Evolutionary conservation across 2,329 filamentous ascomycete genomes (phyloP).

Genomic region (Arthrinium phaeospermum): DNA sequence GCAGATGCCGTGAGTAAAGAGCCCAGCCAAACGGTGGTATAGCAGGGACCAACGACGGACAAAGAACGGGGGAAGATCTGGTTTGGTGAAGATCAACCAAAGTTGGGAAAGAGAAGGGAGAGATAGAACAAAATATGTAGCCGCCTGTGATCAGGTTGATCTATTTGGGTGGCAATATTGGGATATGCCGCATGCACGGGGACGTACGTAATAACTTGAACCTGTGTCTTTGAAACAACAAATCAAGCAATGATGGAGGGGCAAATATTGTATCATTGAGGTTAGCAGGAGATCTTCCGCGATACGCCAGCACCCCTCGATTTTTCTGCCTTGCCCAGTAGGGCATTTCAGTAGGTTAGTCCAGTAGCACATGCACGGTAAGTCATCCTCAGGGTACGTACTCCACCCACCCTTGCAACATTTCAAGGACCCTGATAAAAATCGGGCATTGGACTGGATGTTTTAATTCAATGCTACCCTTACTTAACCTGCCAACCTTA

Average conservation of each 20-base stretch:
- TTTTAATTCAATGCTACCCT: background rate
- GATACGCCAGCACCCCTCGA: background rate
- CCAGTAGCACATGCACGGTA: too few relatives aligned
- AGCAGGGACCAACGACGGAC: background rate
- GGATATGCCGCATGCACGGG: background rate
- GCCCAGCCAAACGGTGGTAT: background rate
- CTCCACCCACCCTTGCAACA: background rate
- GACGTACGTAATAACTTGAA: conserved; percentile 3
- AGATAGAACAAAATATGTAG: background rate
- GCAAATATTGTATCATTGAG: conserved; percentile 4
- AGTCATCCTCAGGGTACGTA: background rate
- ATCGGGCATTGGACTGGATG: background rate
- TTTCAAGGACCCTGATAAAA: background rate
- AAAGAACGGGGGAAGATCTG: background rate
- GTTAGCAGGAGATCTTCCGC: background rate
- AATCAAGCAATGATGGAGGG: background rate
- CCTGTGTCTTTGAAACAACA: background rate
- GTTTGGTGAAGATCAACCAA: background rate
- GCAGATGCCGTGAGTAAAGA: background rate
- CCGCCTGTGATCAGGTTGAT: background rate
- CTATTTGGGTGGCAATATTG: conserved; percentile 1
- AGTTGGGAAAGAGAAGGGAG: background rate
- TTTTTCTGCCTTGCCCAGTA: background rate
- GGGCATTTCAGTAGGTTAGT: too few relatives aligned
- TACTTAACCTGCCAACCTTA: background rate